A percentile compares a stretch with the other conserved stretches of the same genome.
phyloP scores from a whole-genome alignment of 106 monocot species.

The Platanthera guangdongensis region DNA sequence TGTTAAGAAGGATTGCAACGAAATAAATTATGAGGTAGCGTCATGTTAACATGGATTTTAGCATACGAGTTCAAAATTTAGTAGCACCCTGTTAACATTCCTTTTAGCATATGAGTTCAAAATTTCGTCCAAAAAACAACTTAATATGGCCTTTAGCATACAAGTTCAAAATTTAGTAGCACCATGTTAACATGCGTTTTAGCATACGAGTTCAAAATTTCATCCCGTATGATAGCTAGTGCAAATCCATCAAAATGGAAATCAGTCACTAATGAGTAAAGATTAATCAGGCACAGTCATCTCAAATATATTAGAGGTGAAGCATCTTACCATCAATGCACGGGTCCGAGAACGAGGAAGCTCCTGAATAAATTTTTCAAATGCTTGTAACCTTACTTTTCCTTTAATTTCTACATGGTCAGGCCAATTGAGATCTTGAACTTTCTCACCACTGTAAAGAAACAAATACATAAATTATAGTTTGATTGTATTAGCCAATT shows the following conservation, averaged over 20 bases:
- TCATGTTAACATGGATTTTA: neutral
- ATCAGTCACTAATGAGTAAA: neutral
- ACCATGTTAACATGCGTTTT: too few relatives aligned
- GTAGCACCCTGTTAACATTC: neutral
- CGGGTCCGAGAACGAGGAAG: slow-evolving; percentile 73
- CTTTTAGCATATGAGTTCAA: neutral
- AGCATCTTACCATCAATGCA: slow-evolving; percentile 49
- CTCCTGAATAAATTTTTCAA: slow-evolving; percentile 86
- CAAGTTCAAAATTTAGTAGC: neutral
- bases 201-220: too few relatives aligned
- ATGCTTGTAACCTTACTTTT: slow-evolving; percentile 66
- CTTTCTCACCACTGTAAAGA: slow-evolving; percentile 61
- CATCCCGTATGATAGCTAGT: neutral
- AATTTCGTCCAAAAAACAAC: neutral
- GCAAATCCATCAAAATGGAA: neutral
- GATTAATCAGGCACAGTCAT: neutral
- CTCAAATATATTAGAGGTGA: slow-evolving; percentile 3
- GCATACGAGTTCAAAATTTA: neutral
- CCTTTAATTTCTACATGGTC: slow-evolving; percentile 65
- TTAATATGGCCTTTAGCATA: neutral
- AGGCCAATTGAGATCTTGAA: slow-evolving; percentile 50
- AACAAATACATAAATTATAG: neutral
- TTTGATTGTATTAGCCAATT: neutral
- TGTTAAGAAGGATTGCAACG: neutral
- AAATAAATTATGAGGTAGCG: neutral